Evolutionary conservation across 1,139 yeast species (phyloP).

Genomic region (Candida tropicalis): DNA sequence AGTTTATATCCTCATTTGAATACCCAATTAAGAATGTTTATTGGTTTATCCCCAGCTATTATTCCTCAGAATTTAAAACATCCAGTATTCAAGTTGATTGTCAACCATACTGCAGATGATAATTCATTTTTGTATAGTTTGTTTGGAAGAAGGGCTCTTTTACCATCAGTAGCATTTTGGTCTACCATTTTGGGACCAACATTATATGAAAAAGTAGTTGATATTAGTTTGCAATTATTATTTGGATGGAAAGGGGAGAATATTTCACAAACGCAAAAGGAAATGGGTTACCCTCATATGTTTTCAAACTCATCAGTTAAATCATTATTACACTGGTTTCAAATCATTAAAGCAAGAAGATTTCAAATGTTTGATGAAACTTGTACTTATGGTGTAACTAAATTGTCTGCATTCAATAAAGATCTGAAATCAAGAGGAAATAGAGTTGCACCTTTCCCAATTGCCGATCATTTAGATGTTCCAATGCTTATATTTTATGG

Average conservation of each 20-base stretch:
- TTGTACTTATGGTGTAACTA: slow-evolving; percentile 24
- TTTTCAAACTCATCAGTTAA: slow-evolving; percentile 51
- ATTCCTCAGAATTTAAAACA: slow-evolving; percentile 45
- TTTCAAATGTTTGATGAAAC: slow-evolving; percentile 55
- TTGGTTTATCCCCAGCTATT: slow-evolving; percentile 51
- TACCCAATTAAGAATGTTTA: slow-evolving; percentile 32
- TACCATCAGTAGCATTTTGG: slow-evolving; percentile 52
- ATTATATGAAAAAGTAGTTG: slow-evolving; percentile 40
- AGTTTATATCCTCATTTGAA: slow-evolving; percentile 42
- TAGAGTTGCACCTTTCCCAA: slow-evolving; percentile 60
- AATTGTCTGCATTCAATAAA: slow-evolving; percentile 26
- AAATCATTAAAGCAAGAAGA: slow-evolving; percentile 41
- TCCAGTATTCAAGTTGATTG: slow-evolving; percentile 37
- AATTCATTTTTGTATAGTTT: slow-evolving; percentile 36
- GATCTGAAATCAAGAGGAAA: slow-evolving; percentile 30
- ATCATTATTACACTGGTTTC: slow-evolving; percentile 51
- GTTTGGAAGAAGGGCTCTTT: slow-evolving; percentile 45
- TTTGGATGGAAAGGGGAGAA: slow-evolving; percentile 48
- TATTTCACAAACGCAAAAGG: slow-evolving; percentile 36
- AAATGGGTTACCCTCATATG: slow-evolving; percentile 49
- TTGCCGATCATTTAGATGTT: slow-evolving; percentile 46
- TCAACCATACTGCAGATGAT: slow-evolving; percentile 38
- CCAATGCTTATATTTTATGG: slow-evolving; percentile 46
- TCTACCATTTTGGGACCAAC: slow-evolving; percentile 38
- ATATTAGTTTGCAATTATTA: slow-evolving; percentile 34